Evolutionary conservation across 2,329 filamentous ascomycete species (phyloP).

Genomic region (Pezizomycotina sp.): DNA sequence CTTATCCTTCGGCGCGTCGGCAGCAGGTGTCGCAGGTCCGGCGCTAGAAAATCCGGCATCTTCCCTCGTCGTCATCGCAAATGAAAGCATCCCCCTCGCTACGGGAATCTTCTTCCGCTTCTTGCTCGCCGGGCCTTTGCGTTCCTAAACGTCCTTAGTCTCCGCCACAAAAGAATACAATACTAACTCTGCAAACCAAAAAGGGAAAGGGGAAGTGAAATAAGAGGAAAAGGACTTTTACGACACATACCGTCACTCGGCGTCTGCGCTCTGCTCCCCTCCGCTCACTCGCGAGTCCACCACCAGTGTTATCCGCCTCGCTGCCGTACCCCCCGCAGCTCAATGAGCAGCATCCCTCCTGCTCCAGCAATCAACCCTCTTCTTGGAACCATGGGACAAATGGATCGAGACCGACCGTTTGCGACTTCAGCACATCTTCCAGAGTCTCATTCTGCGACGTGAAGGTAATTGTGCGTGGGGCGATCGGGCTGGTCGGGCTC

Average conservation of each 20-base stretch:
- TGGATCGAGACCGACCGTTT: constrained; percentile 83
- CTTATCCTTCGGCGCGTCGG: too few relatives aligned
- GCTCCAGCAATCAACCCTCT: constrained; percentile 82
- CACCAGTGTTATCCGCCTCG: too few relatives aligned
- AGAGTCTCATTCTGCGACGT: constrained; percentile 59
- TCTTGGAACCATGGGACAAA: constrained; percentile 86
- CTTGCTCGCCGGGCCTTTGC: constrained; percentile 18
- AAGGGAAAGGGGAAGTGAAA: constrained; percentile 1
- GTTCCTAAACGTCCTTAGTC: constrained; percentile 20
- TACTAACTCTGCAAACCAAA: not conserved
- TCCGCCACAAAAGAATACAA: constrained; percentile 36
- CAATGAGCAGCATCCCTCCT: too few relatives aligned
- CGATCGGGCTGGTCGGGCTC: too few relatives aligned
- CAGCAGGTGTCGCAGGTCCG: too few relatives aligned
- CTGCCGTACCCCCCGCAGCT: too few relatives aligned
- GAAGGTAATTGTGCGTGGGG: constrained; percentile 41
- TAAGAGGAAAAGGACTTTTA: constrained; percentile 43
- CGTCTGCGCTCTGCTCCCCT: constrained; percentile 27
- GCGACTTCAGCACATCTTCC: constrained; percentile 64
- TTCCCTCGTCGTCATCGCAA: constrained; percentile 14
- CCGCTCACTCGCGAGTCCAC: constrained; percentile 66
- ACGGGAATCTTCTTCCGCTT: constrained; percentile 19
- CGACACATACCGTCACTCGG: constrained; percentile 34
- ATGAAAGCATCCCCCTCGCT: constrained; percentile 15
- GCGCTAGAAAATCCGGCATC: too few relatives aligned